Base-by-base conservation (phyloP, 1,139 yeast species). In the Saccharomyces hybrid region DNA sequence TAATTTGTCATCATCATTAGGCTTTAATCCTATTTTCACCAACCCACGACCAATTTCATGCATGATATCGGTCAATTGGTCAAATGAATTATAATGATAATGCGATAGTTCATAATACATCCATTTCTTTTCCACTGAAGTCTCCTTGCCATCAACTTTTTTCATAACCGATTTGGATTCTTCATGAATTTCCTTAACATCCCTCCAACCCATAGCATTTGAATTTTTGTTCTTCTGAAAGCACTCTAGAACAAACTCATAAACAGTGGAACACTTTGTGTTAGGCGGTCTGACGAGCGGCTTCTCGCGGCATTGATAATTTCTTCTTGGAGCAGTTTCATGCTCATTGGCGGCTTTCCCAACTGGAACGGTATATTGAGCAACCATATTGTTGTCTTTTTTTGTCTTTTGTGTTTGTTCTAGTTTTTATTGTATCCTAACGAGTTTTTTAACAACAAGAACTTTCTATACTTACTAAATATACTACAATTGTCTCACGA, bases 291-390 rank as follows among this genome's bases (percentile, higher is more conserved):
- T 79, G 13, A 68, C 70, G 13, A 83, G 65, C 0, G 77, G 68
- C 6, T 74, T 80, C 61, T 81, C 82, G 55, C 82, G 82, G 50
- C 79, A 73, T 56, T 77, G 75, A 65, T 53, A 51, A 52, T 81
- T 85, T 74, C 96, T 83, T 74, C 95, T 83, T 61, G 96, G 96
- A 4, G 96, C 96, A 34, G 96, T 87, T 73, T 91, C 97, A 58
- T 95, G 95, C 13, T 82, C 80, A 64, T 81, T 81, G 46, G 95
- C 93, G 58, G 85, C 84, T 53, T 64, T 58, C 34, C 95, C 96
- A 41, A 88, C 95, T 42, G 85, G 83, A 29, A 87, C 91, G 55
- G 59, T 56, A 52, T 59, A 64, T 53, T 61, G 64, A 34, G 13
- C 23, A 38, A 38, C 44, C 44, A 38, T 38, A 16, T 20, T 38